Evolutionary conservation across 2,329 filamentous ascomycete genomes (phyloP).

Genomic region (Fusarium acutatum): DNA sequence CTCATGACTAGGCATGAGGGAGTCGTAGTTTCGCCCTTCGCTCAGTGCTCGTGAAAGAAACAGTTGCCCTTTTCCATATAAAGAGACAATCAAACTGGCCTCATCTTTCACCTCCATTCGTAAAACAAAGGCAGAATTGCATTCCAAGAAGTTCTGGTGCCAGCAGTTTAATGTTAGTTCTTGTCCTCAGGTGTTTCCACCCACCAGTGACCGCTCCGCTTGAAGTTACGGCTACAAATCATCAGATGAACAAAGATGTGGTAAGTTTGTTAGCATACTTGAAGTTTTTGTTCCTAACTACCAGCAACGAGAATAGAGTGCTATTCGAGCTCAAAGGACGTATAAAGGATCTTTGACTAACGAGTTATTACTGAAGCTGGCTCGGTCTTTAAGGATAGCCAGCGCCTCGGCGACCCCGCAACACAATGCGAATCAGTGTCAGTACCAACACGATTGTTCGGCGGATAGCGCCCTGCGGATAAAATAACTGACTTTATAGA

Average conservation of each 20-base stretch:
- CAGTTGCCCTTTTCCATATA: not conserved
- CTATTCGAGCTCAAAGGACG: not conserved
- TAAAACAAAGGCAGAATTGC: not conserved
- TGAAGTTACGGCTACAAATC: not conserved
- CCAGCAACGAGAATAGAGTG: accelerated
- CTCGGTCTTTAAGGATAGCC: not conserved
- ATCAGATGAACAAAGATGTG: not conserved
- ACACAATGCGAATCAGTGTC: not conserved
- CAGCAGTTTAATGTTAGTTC: not conserved
- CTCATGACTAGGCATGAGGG: not conserved
- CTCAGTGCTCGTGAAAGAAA: not conserved
- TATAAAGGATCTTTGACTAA: not conserved
- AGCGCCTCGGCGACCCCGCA: not conserved
- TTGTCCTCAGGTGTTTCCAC: not conserved
- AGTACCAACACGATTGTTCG: not conserved
- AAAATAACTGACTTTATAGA: not conserved
- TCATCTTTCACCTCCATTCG: not conserved
- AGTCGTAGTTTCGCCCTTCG: not conserved
- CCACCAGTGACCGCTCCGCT: not conserved
- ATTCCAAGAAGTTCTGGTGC: accelerated
- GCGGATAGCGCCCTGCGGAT: not conserved
- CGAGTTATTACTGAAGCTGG: not conserved
- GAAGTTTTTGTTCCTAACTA: not conserved
- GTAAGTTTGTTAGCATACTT: not conserved
- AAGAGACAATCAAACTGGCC: not conserved